Evolutionary conservation across 306 rosid genomes (phyloP), one percentile per base, ranked within the genome.

Genomic region (Abrus pulchellus): DNA sequence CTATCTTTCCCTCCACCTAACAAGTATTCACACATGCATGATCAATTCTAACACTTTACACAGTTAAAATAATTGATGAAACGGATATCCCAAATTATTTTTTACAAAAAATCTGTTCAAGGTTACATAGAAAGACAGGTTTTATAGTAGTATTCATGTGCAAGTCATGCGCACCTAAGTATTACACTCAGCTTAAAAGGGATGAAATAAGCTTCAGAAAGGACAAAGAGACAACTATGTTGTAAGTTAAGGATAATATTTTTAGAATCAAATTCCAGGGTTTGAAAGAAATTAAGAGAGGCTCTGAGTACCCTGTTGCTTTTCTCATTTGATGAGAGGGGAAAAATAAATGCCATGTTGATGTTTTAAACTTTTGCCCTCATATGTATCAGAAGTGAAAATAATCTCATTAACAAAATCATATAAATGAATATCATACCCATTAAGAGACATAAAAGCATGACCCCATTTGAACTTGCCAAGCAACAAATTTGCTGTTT

Each of bases 401-500:
- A 63, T 32, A 60, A 61, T 3, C 29, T 28, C 5, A 72, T 36
- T 74, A 12, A 43, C 34, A 66, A 63, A 20, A 66, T 41, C 30
- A 9, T 13, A 79, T 1, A 41, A 55, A 69, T 36, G 50, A 77
- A 68, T 14, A 47, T 38, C 82, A 82, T 86, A 93, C 99, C 94
- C 82, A 76, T 95, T 95, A 75, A 95, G 88, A 40, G 99, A 93
- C 77, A 83, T 75, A 86, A 93, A 95, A 62, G 94, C 92, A 56
- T 95, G 99, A 82, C 99, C 99, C 99, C 99, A 95, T 80, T 95
- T 95, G 89, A 95, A 95, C 89, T 95, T 95, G 77, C 86, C 89
- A 72, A 95, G 98, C 90, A 95, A 80, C 71, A 86, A 84, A 53
- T 90, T 79, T 88, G 96, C 99, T 10, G 98, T 93, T 85, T 95